Base-by-base conservation (phyloP, 768 basidiomycete species). In the Agrocybe chaxingu region DNA sequence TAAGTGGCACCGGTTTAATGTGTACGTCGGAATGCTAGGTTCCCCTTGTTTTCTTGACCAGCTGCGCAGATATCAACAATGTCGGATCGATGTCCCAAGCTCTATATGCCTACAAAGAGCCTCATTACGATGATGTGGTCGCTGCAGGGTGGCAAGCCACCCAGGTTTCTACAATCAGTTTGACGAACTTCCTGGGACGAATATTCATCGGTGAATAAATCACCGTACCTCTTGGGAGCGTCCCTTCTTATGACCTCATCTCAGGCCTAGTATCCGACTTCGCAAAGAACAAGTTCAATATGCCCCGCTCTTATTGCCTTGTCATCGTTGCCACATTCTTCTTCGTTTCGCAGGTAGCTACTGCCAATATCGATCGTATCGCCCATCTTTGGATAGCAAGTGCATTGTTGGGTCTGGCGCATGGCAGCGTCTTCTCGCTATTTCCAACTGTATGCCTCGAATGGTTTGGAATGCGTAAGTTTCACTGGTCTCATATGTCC, bases 391-490 rank as follows among this genome's bases (percentile, higher is more conserved):
- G 92, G 89, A 72, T 79, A 8, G 66, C 69, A 75, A 72, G 70
- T 52, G 57, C 68, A 7, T 56, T 74, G 16, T 66, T 90, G 0
- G 89, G 88, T 0, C 63, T 86, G 4, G 82, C 84, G 0, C 87
- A 93, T 57, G 92, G 92, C 3, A 76, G 80, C 43, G 67, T 71
- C 47, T 92, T 90, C 62, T 87, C 86, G 2, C 70, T 88, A 38
- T 76, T 80, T 60, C 89, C 90, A 0, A 82, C 85, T n/a, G 74
- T 95, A 30, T 75, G 81, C 45, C 76, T 94, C 19, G 93, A 95
- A 57, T 93, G 89, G 90, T 95, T 94, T 57, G 92, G 92, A 6
- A 73, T 95, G 60, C 72, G 89, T 89, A 58, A 61, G 87, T 81
- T 2, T 40, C 38, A 2, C 29, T 24, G 4, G 16, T 24, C 33